Evolutionary conservation across 1,284 basidiomycete species (phyloP).

Genomic region (Phellopilus nigrolimitatus): DNA sequence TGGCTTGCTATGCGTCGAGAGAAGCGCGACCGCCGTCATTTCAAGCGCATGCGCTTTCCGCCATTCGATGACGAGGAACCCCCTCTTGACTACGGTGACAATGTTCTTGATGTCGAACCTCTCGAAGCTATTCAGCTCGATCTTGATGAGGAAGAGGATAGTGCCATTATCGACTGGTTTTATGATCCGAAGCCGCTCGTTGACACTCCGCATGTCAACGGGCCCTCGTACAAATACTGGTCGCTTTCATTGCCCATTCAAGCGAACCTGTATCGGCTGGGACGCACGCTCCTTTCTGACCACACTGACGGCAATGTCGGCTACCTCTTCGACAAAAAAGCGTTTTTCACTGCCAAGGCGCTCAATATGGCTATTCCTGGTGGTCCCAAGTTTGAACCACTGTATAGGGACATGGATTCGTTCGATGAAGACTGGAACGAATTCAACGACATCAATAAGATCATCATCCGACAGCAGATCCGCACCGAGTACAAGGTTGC

Average conservation of each 20-base stretch:
- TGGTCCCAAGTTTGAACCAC: conserved; percentile 95
- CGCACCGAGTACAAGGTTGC: conserved; percentile 99
- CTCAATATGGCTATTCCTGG: conserved; percentile 98
- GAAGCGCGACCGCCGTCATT: conserved; percentile 97
- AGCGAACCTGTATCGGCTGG: conserved; percentile 95
- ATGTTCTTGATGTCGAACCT: conserved; percentile 96
- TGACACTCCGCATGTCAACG: conserved; percentile 87
- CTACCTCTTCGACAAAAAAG: conserved; percentile 96
- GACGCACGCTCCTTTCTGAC: conserved; percentile 89
- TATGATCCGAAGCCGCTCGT: conserved; percentile 95
- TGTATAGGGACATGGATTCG: conserved; percentile 92
- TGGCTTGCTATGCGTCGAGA: conserved; percentile 99
- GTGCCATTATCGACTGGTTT: conserved; percentile 97
- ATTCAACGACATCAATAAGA: conserved; percentile 99
- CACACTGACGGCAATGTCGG: conserved; percentile 85
- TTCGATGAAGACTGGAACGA: conserved; percentile 99
- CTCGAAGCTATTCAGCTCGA: conserved; percentile 98
- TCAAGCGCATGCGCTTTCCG: conserved; percentile 99
- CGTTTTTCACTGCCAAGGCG: conserved; percentile 98
- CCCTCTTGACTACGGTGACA: conserved; percentile 97
- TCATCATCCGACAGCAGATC: conserved; percentile 98
- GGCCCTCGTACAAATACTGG: conserved; percentile 92
- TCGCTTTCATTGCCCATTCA: conserved; percentile 84
- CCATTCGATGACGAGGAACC: conserved; percentile 99
- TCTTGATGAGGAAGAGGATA: conserved; percentile 90